Base-by-base conservation (phyloP, 257 asterid species). In the Lantana camara region DNA sequence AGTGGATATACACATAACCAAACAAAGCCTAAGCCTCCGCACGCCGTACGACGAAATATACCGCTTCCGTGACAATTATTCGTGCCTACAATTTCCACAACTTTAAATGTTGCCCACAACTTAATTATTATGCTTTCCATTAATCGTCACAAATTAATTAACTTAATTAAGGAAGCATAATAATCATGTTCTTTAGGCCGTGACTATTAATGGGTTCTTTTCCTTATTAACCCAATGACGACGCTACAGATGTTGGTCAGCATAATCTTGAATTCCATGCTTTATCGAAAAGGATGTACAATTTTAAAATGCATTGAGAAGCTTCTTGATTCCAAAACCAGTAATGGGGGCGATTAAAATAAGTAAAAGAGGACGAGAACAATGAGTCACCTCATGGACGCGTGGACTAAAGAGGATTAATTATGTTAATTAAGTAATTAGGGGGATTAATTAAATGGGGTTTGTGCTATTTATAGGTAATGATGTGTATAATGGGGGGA, bases 401-500 rank as follows among this genome's bases (percentile, higher is more conserved):
- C 87, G 87, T 83, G 82, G 87, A 44, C n/a, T n/a, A n/a, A n/a
- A n/a, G n/a, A n/a, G n/a, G n/a, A n/a, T n/a, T n/a, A n/a, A n/a
- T n/a, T n/a, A n/a, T n/a, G 24, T 40, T 72, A 22, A 59, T 60
- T 70, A 30, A 30, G 71, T 2, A 34, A 75, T 71, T 63, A 16
- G 45, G 45, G 22, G 21, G 61, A 68, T 56, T 68, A 65, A 48
- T 74, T 75, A 65, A 12, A 81, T 52, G 51, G n/a, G 68, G 23
- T n/a, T 67, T 62, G 71, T 76, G 72, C 78, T 75, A 76, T 75
- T 53, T 73, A 83, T 82, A 82, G 90, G 85, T 68, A 71, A 69
- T 87, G 95, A 84, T 74, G 91, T 87, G 89, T 82, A 41, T 42
- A 37, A 41, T 57, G 48, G 62, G 49, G n/a, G 68, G 23, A 54